phyloP scores from a whole-genome alignment of 495 filamentous ascomycete species.

The Neurospora sp. region DNA sequence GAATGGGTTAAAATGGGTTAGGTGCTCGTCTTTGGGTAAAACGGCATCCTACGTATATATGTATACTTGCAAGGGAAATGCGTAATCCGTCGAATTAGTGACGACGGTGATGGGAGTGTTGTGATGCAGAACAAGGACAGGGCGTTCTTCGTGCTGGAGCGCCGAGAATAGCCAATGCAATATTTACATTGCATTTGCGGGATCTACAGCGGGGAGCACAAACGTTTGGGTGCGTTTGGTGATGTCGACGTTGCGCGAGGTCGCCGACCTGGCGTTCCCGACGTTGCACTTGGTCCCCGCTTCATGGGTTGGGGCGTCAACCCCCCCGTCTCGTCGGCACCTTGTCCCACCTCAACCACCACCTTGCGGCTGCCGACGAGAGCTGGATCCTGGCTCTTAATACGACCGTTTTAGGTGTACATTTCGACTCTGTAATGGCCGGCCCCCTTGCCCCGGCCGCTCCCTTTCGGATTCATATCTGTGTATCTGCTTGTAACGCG shows the following conservation, averaged over 20 bases:
- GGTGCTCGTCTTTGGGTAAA: background rate
- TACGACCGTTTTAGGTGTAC: background rate
- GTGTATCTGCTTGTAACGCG: background rate
- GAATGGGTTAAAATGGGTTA: background rate
- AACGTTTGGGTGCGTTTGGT: constrained; percentile 1
- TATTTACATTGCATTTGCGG: constrained; percentile 3
- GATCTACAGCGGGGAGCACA: constrained; percentile 11
- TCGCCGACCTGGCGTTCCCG: constrained; percentile 14
- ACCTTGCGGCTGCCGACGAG: background rate
- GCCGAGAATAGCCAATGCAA: background rate
- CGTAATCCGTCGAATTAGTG: background rate
- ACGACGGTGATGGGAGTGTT: background rate
- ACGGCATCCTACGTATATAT: background rate
- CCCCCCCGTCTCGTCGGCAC: background rate
- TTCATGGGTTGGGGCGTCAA: background rate
- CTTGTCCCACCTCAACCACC: background rate
- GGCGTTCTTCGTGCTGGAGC: background rate
- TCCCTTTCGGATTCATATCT: background rate
- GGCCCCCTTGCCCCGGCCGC: background rate
- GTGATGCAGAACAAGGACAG: background rate
- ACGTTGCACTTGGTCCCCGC: background rate
- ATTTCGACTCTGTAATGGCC: background rate
- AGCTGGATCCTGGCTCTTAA: background rate
- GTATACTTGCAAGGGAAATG: background rate
- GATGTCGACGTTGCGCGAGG: constrained; percentile 7